phyloP scores from a whole-genome alignment of 2,329 filamentous ascomycete genomes.

The Hypoxylon sp. region DNA sequence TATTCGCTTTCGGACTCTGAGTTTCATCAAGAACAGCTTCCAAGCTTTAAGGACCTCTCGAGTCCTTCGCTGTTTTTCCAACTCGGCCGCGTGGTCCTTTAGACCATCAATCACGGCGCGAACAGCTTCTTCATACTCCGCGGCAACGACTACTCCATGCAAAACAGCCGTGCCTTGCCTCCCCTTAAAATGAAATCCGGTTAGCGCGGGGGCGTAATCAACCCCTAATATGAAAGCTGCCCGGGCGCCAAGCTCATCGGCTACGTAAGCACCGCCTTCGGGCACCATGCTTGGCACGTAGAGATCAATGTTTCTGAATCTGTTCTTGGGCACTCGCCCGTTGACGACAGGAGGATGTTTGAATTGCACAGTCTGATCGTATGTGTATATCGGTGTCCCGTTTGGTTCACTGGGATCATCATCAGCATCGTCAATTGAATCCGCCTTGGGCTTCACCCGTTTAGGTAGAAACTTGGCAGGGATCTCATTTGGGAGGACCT shows the following conservation, averaged over 20 bases:
- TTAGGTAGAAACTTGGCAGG: constrained; percentile 80
- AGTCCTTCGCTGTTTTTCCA: constrained; percentile 72
- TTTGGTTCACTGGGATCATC: constrained; percentile 58
- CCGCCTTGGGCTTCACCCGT: constrained; percentile 53
- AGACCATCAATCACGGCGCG: constrained; percentile 76
- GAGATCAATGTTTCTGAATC: constrained; percentile 92
- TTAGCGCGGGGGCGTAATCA: constrained; percentile 90
- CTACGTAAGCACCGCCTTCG: constrained; percentile 79
- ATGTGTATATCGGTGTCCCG: constrained; percentile 69
- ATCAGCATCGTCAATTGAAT: constrained; percentile 55
- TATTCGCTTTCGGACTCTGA: constrained; percentile 81
- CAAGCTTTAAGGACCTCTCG: constrained; percentile 74
- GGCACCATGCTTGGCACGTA: constrained; percentile 95
- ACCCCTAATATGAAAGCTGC: constrained; percentile 82
- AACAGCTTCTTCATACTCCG: constrained; percentile 78
- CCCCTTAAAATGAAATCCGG: constrained; percentile 89
- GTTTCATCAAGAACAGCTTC: constrained; percentile 80
- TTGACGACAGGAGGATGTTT: constrained; percentile 79
- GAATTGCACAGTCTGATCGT: constrained; percentile 79
- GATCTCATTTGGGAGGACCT: constrained; percentile 82
- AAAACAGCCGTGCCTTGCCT: constrained; percentile 87
- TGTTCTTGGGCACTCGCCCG: constrained; percentile 87
- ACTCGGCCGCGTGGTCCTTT: constrained; percentile 72
- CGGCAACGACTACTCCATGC: constrained; percentile 80
- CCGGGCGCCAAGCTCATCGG: constrained; percentile 68